phyloP scores from a whole-genome alignment of 148 eudicot species.

The Fallopia convolvulus region DNA sequence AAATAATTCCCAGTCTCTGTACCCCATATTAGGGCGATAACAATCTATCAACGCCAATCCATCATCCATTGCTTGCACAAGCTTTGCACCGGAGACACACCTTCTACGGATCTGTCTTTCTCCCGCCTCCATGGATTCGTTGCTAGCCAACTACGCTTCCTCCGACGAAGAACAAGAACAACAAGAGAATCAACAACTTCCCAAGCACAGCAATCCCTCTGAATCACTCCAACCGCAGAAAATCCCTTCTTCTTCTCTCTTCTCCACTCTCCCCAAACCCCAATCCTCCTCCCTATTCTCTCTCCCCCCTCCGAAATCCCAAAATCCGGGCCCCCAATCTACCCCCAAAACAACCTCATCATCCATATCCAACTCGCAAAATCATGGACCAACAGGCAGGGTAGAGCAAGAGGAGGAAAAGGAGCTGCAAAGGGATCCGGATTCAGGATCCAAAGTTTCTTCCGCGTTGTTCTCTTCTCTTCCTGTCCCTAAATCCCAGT shows the following conservation, averaged over 20 bases:
- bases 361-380: slow-evolving; percentile 5
- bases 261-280: slow-evolving; percentile 45
- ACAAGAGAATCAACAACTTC: slow-evolving; percentile 10
- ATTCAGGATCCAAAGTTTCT: slow-evolving; percentile 12
- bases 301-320: slow-evolving; percentile 25
- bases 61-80: slow-evolving; percentile 1
- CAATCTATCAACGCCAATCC: background rate
- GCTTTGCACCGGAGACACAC: background rate
- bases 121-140: slow-evolving; percentile 42
- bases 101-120: background rate
- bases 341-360: background rate
- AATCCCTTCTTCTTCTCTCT: slow-evolving; percentile 24
- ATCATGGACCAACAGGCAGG: slow-evolving; percentile 4
- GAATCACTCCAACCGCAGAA: slow-evolving; percentile 4
- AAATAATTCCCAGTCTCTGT: background rate
- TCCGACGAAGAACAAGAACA: slow-evolving; percentile 52
- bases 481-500: slow-evolving; percentile 37
- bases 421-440: background rate
- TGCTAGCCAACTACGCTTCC: slow-evolving; percentile 53
- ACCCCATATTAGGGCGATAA: background rate
- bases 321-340: slow-evolving; percentile 12
- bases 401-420: background rate
- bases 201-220: slow-evolving; percentile 1
- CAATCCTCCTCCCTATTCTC: slow-evolving; percentile 29
- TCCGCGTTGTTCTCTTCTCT: slow-evolving; percentile 35